Evolutionary conservation across 176 grass and related monocot genomes (phyloP).

Genomic region (Paspalum notatum): DNA sequence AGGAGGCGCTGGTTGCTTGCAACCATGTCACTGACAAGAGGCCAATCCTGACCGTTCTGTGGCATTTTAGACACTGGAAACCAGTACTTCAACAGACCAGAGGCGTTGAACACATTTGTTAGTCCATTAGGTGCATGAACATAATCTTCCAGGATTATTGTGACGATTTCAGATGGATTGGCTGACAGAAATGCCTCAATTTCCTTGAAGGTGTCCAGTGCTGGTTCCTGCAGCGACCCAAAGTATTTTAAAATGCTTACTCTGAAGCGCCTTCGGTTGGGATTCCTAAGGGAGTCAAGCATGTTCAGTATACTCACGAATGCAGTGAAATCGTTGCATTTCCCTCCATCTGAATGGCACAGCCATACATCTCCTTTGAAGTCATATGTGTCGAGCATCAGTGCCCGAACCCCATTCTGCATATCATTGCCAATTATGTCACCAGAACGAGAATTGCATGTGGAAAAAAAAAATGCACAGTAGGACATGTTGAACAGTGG

Average conservation of each 20-base stretch:
- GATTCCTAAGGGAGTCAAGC: not conserved
- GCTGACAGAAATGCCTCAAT: slow-evolving; percentile 75
- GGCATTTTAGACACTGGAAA: slow-evolving; percentile 95
- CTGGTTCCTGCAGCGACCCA: slow-evolving; percentile 63
- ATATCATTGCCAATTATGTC: not conserved
- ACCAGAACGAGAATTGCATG: not conserved
- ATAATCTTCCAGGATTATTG: slow-evolving; percentile 89
- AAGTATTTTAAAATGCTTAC: not conserved
- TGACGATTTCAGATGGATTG: slow-evolving; percentile 91
- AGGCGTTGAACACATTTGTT: slow-evolving; percentile 78
- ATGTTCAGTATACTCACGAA: slow-evolving; percentile 70
- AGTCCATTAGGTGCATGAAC: slow-evolving; percentile 77
- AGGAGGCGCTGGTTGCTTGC: slow-evolving; percentile 67
- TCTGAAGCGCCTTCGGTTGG: not conserved
- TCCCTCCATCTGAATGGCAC: slow-evolving; percentile 80
- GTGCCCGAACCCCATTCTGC: slow-evolving; percentile 79
- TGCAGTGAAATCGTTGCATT: slow-evolving; percentile 86
- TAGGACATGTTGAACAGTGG: not conserved
- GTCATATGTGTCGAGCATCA: slow-evolving; percentile 96
- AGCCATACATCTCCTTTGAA: slow-evolving; percentile 88
- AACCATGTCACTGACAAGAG: slow-evolving; percentile 83
- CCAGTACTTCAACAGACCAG: slow-evolving; percentile 81
- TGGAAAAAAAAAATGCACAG: slow-evolving; percentile 2
- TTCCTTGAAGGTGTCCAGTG: slow-evolving; percentile 85
- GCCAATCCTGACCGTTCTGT: slow-evolving; percentile 78